Conservation (phyloP, 2,329 filamentous ascomycete genomes). For the Emergomyces pasteurianus region DNA sequence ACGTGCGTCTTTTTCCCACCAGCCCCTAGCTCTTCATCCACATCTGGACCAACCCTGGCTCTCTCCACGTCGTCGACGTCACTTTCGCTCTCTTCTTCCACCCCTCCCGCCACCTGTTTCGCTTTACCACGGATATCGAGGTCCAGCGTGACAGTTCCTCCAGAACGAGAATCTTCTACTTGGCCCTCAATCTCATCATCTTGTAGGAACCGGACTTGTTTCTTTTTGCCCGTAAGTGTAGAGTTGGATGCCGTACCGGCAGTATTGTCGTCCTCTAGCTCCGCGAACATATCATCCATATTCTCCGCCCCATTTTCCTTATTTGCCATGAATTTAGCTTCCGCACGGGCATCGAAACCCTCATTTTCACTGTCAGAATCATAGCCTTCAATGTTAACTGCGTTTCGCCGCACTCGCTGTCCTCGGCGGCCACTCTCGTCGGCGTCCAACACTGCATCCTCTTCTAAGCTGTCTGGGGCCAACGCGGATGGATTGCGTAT, state of each 20-base stretch:
- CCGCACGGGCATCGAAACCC: slow-evolving; percentile 66
- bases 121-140: slow-evolving; percentile 46
- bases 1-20: slow-evolving; percentile 88
- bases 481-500: slow-evolving; percentile 87
- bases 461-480: slow-evolving; percentile 65
- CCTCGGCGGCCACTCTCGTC: slow-evolving; percentile 76
- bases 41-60: slow-evolving; percentile 59
- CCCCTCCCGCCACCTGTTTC: slow-evolving; percentile 45
- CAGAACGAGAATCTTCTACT: slow-evolving; percentile 58
- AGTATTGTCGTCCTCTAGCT: slow-evolving; percentile 45
- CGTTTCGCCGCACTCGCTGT: slow-evolving; percentile 72
- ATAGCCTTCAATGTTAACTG: slow-evolving; percentile 93
- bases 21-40: slow-evolving; percentile 82
- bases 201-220: slow-evolving; percentile 48
- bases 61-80: slow-evolving; percentile 54
- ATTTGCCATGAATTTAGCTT: slow-evolving; percentile 40
- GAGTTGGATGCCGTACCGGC: slow-evolving; percentile 42
- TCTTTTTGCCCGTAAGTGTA: slow-evolving; percentile 45
- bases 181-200: slow-evolving; percentile 66
- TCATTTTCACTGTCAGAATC: slow-evolving; percentile 89
- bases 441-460: slow-evolving; percentile 63
- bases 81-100: slow-evolving; percentile 44
- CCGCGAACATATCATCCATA: slow-evolving; percentile 70
- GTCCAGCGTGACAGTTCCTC: slow-evolving; percentile 52
- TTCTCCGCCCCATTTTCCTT: slow-evolving; percentile 29